Conservation (phyloP, 1,284 basidiomycete species). For the Sanguinoderma infundibulare region DNA sequence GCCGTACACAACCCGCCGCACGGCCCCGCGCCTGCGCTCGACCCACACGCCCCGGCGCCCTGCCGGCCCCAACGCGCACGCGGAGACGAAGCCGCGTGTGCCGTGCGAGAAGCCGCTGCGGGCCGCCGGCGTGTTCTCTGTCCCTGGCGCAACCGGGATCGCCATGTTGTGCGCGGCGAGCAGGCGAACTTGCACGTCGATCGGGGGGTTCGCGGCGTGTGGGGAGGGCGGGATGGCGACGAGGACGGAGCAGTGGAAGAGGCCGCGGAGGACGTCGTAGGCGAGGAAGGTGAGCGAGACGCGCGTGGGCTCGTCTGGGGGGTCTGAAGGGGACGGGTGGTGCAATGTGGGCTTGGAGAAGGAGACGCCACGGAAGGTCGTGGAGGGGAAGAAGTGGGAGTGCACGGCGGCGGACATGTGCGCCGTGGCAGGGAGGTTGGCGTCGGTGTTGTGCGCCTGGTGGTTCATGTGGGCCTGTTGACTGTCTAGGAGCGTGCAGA, state of each 20-base stretch:
- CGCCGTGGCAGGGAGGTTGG: not conserved
- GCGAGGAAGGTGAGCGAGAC: constrained; percentile 45
- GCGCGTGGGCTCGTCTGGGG: not conserved
- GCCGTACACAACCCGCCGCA: constrained; percentile 42
- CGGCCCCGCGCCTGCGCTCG: constrained; percentile 45
- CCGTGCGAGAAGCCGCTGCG: constrained; percentile 28
- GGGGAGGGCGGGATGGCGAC: constrained; percentile 15
- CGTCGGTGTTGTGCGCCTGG: not conserved
- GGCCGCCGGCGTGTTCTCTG: not conserved
- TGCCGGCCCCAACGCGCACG: constrained; percentile 47
- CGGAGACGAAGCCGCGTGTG: constrained; percentile 47
- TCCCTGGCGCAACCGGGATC: constrained; percentile 10
- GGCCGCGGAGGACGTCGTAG: constrained; percentile 56
- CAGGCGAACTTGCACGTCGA: constrained; percentile 36
- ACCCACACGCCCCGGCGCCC: constrained; percentile 57
- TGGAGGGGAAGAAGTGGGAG: constrained; percentile 37
- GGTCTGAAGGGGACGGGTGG: not conserved
- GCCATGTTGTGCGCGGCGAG: constrained; percentile 37
- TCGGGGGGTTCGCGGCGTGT: constrained; percentile 20
- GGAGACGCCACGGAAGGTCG: constrained; percentile 48
- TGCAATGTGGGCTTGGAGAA: constrained; percentile 36
- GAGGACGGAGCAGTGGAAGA: constrained; percentile 51
- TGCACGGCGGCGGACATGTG: constrained; percentile 28
- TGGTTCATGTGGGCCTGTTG: not conserved
- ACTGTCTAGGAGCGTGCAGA: constrained; percentile 40